Base-by-base conservation (phyloP, 2,329 filamentous ascomycete species). In the Delphinella strobiligena region DNA sequence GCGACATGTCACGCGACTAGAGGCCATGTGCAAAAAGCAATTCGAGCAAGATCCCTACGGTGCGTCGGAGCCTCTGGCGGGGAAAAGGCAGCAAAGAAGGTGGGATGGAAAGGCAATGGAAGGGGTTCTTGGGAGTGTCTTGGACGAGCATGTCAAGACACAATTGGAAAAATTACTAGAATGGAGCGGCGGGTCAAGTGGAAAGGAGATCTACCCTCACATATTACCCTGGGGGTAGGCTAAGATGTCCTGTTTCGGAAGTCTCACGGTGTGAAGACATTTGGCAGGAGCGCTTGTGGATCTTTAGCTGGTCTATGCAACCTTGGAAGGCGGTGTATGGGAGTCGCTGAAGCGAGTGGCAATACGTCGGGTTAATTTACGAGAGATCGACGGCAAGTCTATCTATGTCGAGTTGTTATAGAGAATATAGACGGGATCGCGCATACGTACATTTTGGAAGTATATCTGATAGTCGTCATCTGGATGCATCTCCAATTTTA, bases 11-110 rank as follows among this genome's bases (percentile, higher is more conserved):
- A 27, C 36, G 16, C 10, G 39, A 10, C 11, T 41, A 4, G 39
- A 41, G 34, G 29, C 17, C 5, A 18, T 32, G 8, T 36, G 33
- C 18, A 2, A 33, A 1, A 34, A 30, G 4, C 34, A 36, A 4
- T 41, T 41, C 19, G 17, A 16, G 14, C 4, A 22, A 27, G 39
- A 41, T 19, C 39, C 39, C 37, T 33, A 36, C 12, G 39, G 39
- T 10, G 16, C n/a, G 9, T 5, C 14, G 11, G 19, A 14, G 19
- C 39, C 39, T 7, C 18, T 41, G 5, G 36, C 34, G 4, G 19
- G 22, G 2, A 41, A 41, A 8, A 17, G 39, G n/a, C 4, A 4
- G 12, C 33, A 19, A 11, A 41, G 39, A 15, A 18, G 16, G 12
- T 41, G 39, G 34, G 22, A 27, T 12, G 22, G 12, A 27, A 12